Evolutionary conservation across 805 yeast genomes (phyloP).

Genomic region (Metschnikowia sp.): DNA sequence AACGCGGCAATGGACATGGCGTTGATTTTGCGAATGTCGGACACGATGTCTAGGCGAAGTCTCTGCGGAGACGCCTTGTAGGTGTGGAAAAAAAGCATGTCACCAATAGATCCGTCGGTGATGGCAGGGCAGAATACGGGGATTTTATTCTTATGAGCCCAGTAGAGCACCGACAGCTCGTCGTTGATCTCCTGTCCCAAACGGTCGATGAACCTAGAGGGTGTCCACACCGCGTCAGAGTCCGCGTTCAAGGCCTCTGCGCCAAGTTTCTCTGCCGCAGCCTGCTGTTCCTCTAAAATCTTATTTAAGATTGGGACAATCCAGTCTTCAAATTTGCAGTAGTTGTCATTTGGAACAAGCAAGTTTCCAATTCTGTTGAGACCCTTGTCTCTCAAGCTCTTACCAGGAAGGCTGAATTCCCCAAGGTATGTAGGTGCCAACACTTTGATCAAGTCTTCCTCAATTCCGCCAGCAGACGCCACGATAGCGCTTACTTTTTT

Average conservation of each 20-base stretch:
- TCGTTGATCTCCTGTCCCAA: conserved; percentile 94
- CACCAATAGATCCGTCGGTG: conserved; percentile 98
- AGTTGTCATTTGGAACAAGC: conserved; percentile 96
- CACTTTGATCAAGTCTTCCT: conserved; percentile 95
- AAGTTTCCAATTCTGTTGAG: conserved; percentile 97
- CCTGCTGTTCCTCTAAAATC: conserved; percentile 86
- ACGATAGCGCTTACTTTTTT: conserved; percentile 94
- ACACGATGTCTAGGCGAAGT: conserved; percentile 85
- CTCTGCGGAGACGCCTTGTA: conserved; percentile 91
- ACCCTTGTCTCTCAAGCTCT: conserved; percentile 84
- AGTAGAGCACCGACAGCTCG: conserved; percentile 88
- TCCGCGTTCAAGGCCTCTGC: conserved; percentile 58
- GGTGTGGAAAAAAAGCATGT: conserved; percentile 97
- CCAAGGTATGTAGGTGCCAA: conserved; percentile 96
- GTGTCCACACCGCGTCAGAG: conserved; percentile 81
- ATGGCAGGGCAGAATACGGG: conserved; percentile 97
- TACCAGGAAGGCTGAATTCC: conserved; percentile 80
- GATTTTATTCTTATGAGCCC: conserved; percentile 96
- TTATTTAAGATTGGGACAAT: conserved; percentile 89
- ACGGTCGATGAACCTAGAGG: conserved; percentile 87
- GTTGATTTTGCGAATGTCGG: conserved; percentile 88
- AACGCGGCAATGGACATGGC: conserved; percentile 94
- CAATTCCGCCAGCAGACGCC: conserved; percentile 97
- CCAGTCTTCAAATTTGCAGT: conserved; percentile 98
- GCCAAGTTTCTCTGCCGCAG: conserved; percentile 49